These are phyloP conservation scores for Turnera subulata DNA, from an alignment of 345 rosid genomes.

Conservation along the genomic window DNA sequence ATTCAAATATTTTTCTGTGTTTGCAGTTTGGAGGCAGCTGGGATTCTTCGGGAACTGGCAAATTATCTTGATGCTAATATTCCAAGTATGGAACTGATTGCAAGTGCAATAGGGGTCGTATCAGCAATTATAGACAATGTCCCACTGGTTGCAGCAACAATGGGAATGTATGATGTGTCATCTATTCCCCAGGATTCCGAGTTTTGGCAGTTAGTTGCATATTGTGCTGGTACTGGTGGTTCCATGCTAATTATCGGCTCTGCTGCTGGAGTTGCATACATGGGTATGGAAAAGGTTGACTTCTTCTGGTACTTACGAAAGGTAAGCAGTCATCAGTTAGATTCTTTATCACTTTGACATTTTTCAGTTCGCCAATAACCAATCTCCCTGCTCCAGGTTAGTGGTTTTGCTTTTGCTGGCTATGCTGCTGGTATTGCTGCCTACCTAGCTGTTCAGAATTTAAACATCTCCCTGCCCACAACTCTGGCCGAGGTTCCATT, in stretches of 20 bases:
- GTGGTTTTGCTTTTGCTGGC: slow-evolving; percentile 92
- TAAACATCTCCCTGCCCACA: slow-evolving; percentile 19
- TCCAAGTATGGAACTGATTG: slow-evolving; percentile 66
- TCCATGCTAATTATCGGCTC: slow-evolving; percentile 91
- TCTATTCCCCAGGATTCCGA: slow-evolving; percentile 78
- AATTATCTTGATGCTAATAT: slow-evolving; percentile 86
- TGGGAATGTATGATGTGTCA: slow-evolving; percentile 94
- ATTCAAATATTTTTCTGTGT: slow-evolving; percentile 8
- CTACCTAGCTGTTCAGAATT: slow-evolving; percentile 25
- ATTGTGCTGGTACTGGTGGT: slow-evolving; percentile 93
- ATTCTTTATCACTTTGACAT: not conserved
- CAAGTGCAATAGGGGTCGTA: slow-evolving; percentile 75
- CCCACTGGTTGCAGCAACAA: slow-evolving; percentile 91
- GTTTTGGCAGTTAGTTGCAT: slow-evolving; percentile 96
- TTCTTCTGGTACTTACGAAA: slow-evolving; percentile 94
- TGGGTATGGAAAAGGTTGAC: slow-evolving; percentile 99
- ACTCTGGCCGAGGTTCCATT: slow-evolving; percentile 26
- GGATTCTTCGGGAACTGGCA: slow-evolving; percentile 85
- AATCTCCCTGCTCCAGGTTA: slow-evolving; percentile 47
- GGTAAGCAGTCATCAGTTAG: slow-evolving; percentile 32
- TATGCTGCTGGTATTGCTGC: slow-evolving; percentile 34
- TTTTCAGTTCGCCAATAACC: slow-evolving; percentile 4
- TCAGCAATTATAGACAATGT: slow-evolving; percentile 92
- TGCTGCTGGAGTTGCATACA: slow-evolving; percentile 94
- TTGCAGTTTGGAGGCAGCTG: slow-evolving; percentile 84